Base-by-base conservation (phyloP, 1,139 yeast species). In the Kodamaea sp. region DNA sequence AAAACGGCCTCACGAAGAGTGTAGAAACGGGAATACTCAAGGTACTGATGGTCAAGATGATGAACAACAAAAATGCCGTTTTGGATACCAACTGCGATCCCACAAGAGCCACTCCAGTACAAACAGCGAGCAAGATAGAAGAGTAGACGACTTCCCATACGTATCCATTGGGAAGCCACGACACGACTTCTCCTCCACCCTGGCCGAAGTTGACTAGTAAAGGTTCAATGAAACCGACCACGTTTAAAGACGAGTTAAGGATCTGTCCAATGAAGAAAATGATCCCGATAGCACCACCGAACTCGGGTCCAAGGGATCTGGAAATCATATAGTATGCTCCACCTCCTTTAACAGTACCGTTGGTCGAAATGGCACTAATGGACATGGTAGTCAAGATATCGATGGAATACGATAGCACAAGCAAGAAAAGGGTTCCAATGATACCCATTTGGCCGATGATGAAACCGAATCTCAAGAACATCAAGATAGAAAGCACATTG, bases 311-410 rank as follows among this genome's bases (percentile, higher is more conserved):
- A 42, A 84, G 61, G 25, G 88, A 80, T 50, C 94, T 63, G 11
- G 88, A 80, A 28, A 84, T 81, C 90, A 84, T 84, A 47, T 82
- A 83, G 53, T 84, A 84, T 1, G 92, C 90, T 20, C 94, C 94
- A 11, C 94, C 94, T 16, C 92, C 92, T 50, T 82, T 73, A 9
- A 84, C 92, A 0, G 87, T 83, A 18, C 94, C 94, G 53, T 84
- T 84, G 3, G 94, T 84, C 2, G 89, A 83, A 38, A 84, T 84
- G 3, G 92, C 92, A 43, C 87, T 78, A 39, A 84, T 75, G 24
- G 89, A 81, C 48, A 84, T 55, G 0, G 88, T 83, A 0, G 94
- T 84, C 37, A 84, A 63, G 8, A 80, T 63, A 51, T 84, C 78
- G 35, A 84, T 83, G 13, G 76, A 52, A 50, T 83, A 84, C 26